Evolutionary conservation across 345 rosid species (phyloP).

Genomic region (Eutrema heterophyllum): DNA sequence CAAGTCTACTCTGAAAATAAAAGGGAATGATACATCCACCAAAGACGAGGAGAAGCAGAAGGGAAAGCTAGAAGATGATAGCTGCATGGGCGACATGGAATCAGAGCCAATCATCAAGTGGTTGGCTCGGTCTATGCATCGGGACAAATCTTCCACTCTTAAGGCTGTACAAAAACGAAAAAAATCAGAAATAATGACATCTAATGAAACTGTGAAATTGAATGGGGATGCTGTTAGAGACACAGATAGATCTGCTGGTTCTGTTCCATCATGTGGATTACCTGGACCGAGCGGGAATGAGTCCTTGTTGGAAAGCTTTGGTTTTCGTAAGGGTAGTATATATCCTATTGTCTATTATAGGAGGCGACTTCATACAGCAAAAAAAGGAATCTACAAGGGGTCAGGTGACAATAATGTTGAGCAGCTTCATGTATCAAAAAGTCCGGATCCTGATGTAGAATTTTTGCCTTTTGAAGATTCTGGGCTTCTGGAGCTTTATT

Average conservation of each 20-base stretch:
- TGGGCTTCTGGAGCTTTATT: conserved; percentile 36
- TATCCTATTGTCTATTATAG: conserved; percentile 75
- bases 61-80: conserved; percentile 45
- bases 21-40: conserved; percentile 33
- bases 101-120: conserved; percentile 91
- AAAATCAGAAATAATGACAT: conserved; percentile 28
- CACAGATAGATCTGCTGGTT: conserved; percentile 29
- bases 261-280: conserved; percentile 32
- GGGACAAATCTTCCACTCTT: conserved; percentile 52
- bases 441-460: conserved; percentile 32
- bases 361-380: conserved; percentile 58
- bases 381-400: conserved; percentile 19
- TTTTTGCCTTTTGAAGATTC: conserved; percentile 38
- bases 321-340: conserved; percentile 35
- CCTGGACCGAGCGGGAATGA: conserved; percentile 33
- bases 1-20: conserved; percentile 32
- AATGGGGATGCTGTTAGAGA: conserved; percentile 29
- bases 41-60: conserved; percentile 42
- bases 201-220: conserved; percentile 28
- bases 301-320: conserved; percentile 32
- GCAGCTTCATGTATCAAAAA: conserved; percentile 28
- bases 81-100: conserved; percentile 54
- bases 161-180: conserved; percentile 51
- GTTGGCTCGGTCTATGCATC: conserved; percentile 63
- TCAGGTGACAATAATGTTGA: conserved; percentile 16